These are phyloP conservation scores for Chlorophyllum brunneum DNA, from an alignment of 768 basidiomycete species.

Conservation along the genomic window DNA sequence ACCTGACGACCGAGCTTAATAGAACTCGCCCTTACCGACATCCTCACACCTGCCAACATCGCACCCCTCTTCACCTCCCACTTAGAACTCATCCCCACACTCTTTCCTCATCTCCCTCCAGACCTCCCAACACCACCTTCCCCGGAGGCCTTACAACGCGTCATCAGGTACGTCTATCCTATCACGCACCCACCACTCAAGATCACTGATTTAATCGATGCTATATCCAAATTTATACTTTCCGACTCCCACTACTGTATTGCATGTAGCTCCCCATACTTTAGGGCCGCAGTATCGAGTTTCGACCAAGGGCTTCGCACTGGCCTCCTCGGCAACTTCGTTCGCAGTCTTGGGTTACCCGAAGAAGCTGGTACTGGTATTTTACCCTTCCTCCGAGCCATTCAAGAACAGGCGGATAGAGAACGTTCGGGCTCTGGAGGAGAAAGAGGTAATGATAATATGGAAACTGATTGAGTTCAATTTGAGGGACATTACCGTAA, in stretches of 20 bases:
- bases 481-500: too few relatives aligned
- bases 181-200: neutral
- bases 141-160: slow-evolving; percentile 63
- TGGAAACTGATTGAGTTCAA: slow-evolving; percentile 69
- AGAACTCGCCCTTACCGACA: slow-evolving; percentile 70
- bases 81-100: slow-evolving; percentile 61
- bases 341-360: slow-evolving; percentile 75
- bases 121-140: slow-evolving; percentile 70
- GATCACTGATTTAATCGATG: neutral
- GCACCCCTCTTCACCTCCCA: slow-evolving; percentile 66
- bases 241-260: neutral
- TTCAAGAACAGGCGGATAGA: slow-evolving; percentile 69
- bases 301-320: slow-evolving; percentile 85
- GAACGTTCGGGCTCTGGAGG: slow-evolving; percentile 23
- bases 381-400: slow-evolving; percentile 73
- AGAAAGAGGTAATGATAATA: slow-evolving; percentile 40
- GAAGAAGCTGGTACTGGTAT: slow-evolving; percentile 81
- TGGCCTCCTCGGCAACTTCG: slow-evolving; percentile 71
- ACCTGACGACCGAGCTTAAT: neutral
- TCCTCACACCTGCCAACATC: slow-evolving; percentile 72
- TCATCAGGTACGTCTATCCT: slow-evolving; percentile 48
- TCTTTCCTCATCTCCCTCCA: slow-evolving; percentile 81
- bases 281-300: slow-evolving; percentile 72
- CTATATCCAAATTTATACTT: neutral
- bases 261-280: slow-evolving; percentile 64